Conservation (phyloP, 1,139 yeast species). For the Magnusiomyces suaveolens region DNA sequence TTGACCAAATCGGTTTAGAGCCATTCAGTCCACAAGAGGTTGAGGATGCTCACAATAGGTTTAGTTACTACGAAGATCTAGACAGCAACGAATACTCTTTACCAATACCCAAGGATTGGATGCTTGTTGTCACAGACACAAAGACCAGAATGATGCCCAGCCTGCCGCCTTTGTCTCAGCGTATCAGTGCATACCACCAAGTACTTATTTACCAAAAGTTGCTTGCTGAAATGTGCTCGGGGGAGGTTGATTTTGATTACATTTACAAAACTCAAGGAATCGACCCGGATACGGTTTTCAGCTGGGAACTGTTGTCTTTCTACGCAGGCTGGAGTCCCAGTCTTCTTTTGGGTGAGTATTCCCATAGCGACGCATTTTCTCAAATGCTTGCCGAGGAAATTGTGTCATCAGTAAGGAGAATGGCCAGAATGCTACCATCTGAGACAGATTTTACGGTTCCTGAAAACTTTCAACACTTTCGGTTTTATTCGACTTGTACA, state of each 20-base stretch:
- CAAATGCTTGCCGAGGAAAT: too few relatives aligned
- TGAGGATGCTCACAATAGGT: slow-evolving; percentile 3
- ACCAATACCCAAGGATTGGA: not conserved
- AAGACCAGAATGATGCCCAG: slow-evolving; percentile 22
- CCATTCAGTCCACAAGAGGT: not conserved
- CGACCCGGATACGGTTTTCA: not conserved
- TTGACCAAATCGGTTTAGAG: slow-evolving; percentile 20
- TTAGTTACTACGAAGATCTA: not conserved
- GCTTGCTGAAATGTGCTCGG: slow-evolving; percentile 7
- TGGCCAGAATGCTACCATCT: too few relatives aligned
- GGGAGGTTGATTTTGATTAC: not conserved
- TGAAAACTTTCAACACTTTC: too few relatives aligned
- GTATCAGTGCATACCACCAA: slow-evolving; percentile 30
- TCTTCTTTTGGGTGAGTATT: not conserved
- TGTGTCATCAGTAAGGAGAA: too few relatives aligned
- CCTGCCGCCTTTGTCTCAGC: slow-evolving; percentile 21
- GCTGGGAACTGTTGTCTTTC: not conserved
- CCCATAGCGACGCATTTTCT: not conserved
- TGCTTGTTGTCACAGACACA: slow-evolving; percentile 25
- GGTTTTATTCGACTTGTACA: too few relatives aligned
- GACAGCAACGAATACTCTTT: not conserved
- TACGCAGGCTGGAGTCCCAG: not conserved
- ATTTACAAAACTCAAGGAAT: not conserved
- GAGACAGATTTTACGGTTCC: too few relatives aligned
- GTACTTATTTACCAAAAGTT: slow-evolving; percentile 26